Conservation (phyloP, 2,329 filamentous ascomycete species). For the Lanzia echinophila region DNA sequence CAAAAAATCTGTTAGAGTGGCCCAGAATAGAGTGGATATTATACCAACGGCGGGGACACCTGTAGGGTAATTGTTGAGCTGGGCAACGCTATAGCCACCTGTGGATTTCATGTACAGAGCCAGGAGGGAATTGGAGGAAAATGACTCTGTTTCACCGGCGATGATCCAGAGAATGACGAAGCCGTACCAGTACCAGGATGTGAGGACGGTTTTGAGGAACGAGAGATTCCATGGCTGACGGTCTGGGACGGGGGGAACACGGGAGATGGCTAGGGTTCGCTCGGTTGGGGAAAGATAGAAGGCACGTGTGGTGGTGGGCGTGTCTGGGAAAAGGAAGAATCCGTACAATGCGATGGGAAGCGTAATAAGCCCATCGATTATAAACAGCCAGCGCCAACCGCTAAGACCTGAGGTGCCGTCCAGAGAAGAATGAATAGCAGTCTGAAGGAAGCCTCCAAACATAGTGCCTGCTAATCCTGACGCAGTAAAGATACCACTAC, state of each 20-base stretch:
- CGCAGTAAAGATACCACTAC: slow-evolving; percentile 54
- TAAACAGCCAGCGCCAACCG: slow-evolving; percentile 49
- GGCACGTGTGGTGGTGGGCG: slow-evolving; percentile 36
- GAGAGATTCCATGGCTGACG: slow-evolving; percentile 36
- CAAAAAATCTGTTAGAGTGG: slow-evolving; percentile 58
- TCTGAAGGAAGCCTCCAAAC: slow-evolving; percentile 57
- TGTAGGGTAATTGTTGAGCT: slow-evolving; percentile 48
- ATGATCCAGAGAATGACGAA: slow-evolving; percentile 64
- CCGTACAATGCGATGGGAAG: slow-evolving; percentile 50
- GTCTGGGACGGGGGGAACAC: slow-evolving; percentile 38
- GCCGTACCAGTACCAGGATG: slow-evolving; percentile 59
- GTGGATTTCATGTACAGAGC: slow-evolving; percentile 43
- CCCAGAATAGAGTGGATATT: slow-evolving; percentile 57
- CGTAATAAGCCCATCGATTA: slow-evolving; percentile 49
- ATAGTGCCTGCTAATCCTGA: slow-evolving; percentile 54
- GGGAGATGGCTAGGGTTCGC: slow-evolving; percentile 36
- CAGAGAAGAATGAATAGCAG: slow-evolving; percentile 28
- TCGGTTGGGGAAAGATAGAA: slow-evolving; percentile 37
- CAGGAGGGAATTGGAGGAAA: slow-evolving; percentile 56
- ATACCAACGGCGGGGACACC: slow-evolving; percentile 46
- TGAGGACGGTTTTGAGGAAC: slow-evolving; percentile 50
- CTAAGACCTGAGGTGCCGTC: slow-evolving; percentile 38
- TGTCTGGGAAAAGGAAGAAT: slow-evolving; percentile 41
- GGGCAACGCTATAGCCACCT: slow-evolving; percentile 39
- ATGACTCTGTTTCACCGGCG: slow-evolving; percentile 65